Evolutionary conservation across 768 basidiomycete genomes (phyloP).

Genomic region (Pholiota microspora): DNA sequence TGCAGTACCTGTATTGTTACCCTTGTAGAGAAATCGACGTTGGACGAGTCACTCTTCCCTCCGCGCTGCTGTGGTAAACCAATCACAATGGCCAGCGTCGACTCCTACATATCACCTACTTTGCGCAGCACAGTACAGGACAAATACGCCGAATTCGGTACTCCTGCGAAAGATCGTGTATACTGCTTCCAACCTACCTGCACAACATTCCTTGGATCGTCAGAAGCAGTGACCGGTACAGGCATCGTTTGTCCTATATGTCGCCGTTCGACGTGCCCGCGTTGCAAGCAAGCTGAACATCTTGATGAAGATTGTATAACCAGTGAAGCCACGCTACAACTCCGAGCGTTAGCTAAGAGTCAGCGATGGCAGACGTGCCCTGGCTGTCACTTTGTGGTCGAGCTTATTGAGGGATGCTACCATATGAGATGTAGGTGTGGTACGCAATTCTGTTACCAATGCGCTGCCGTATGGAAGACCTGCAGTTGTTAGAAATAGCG

Average conservation of each 20-base stretch:
- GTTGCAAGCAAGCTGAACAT: conserved; percentile 38
- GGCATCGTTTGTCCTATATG: conserved; percentile 42
- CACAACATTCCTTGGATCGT: conserved; percentile 51
- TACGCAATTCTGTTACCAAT: not conserved
- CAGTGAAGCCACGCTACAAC: not conserved
- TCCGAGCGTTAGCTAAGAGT: not conserved
- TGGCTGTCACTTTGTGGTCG: not conserved
- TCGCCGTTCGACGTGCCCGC: conserved; percentile 35
- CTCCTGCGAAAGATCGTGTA: conserved; percentile 38
- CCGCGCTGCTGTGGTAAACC: conserved; percentile 46
- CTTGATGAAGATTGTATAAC: not conserved
- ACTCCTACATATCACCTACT: conserved; percentile 18
- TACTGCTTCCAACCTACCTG: conserved; percentile 52
- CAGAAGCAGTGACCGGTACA: conserved; percentile 13
- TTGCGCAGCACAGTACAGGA: conserved; percentile 31
- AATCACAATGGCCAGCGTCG: conserved; percentile 23
- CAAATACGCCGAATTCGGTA: conserved; percentile 47
- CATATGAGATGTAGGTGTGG: not conserved
- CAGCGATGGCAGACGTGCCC: not conserved
- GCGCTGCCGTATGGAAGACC: not conserved
- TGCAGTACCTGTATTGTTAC: conserved; percentile 41
- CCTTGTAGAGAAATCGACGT: conserved; percentile 39
- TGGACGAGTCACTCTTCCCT: conserved; percentile 52
- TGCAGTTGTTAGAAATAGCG: not conserved
- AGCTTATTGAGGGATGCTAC: not conserved